Base-by-base conservation (phyloP, 1,139 yeast species). In the Blastobotrys elegans region DNA sequence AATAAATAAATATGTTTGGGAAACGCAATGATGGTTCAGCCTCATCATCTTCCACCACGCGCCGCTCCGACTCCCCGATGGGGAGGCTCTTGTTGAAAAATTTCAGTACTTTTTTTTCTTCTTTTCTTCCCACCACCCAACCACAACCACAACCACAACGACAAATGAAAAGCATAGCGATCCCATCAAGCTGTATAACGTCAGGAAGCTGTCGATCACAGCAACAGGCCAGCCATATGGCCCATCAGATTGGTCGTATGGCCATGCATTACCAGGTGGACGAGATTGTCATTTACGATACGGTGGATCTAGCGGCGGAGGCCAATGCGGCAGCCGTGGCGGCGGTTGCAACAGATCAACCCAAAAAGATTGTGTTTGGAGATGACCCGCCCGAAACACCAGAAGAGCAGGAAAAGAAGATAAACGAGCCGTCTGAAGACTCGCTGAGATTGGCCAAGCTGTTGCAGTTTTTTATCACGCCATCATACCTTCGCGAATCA, bases 381-480 rank as follows among this genome's bases (percentile, higher is more conserved):
- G 65, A 58, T 3, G 52, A 55, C 1, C 32, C 32, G 16, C 16
- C 5, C 6, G n/a, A 30, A 13, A 53, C 48, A 11, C 61, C 55
- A 6, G 57, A 53, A 30, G 46, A 48, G 46, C 34, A 24, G 43
- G 33, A 45, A 34, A 13, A 49, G 30, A 27, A 48, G 44, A 34
- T 43, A 35, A 31, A 49, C 21, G 56, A 50, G 48, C 53, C 60
- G 47, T 51, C 66, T 52, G 51, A 72, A 34, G 71, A 76, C 43
- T 69, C 81, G 0, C 66, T 82, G 60, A 60, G 81, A 16, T 72
- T 87, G 40, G 94, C 95, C 0, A 73, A 83, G 1, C 70, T 89
- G 46, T 69, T 89, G 47, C 96, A 88, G 62, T 89, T 72, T 61
- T 87, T 87, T 59, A 79, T 89, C 14, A 89, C 97, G 0, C 97